Percentiles rank a stretch among this genome's conserved stretches.
These are phyloP conservation scores for Colletotrichum theobromicola DNA, from an alignment of 2,329 filamentous ascomycete genomes.

Conservation along the genomic window DNA sequence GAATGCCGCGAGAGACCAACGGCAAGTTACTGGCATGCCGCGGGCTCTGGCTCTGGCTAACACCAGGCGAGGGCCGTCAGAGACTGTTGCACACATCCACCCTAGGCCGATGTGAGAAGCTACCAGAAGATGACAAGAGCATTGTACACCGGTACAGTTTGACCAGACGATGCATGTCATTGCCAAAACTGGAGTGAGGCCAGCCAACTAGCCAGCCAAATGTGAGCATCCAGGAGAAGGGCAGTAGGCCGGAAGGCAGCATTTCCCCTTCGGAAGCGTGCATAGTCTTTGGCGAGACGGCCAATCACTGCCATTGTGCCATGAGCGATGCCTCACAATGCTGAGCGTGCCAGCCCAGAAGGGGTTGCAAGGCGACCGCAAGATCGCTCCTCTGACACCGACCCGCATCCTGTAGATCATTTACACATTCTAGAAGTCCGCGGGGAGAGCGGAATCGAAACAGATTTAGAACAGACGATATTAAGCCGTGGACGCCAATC, in stretches of 20 bases:
- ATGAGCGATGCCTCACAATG: neutral
- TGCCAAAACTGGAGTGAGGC: neutral
- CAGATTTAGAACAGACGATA: constrained; percentile 1
- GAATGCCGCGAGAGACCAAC: neutral
- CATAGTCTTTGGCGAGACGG: constrained; percentile 17
- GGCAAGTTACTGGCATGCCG: constrained; percentile 4
- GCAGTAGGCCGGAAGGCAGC: constrained; percentile 6
- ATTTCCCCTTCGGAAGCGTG: constrained; percentile 12
- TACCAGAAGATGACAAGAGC: neutral
- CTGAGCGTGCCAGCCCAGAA: neutral
- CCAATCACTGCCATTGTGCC: constrained; percentile 1
- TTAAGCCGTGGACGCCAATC: neutral
- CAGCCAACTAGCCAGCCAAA: constrained; percentile 4
- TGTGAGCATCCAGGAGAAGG: neutral
- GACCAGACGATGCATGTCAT: constrained; percentile 10
- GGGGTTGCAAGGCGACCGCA: constrained; percentile 4
- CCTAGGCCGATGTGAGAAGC: neutral
- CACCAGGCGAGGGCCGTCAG: neutral
- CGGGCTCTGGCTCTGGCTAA: neutral
- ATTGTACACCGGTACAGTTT: constrained; percentile 8
- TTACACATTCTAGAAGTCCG: constrained; percentile 11
- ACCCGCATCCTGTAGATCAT: neutral
- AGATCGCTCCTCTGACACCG: neutral
- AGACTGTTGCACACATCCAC: constrained; percentile 9
- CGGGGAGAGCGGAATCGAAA: neutral